Evolutionary conservation across 148 eudicot genomes (phyloP).

Genomic region (Fagopyrum esculentum): DNA sequence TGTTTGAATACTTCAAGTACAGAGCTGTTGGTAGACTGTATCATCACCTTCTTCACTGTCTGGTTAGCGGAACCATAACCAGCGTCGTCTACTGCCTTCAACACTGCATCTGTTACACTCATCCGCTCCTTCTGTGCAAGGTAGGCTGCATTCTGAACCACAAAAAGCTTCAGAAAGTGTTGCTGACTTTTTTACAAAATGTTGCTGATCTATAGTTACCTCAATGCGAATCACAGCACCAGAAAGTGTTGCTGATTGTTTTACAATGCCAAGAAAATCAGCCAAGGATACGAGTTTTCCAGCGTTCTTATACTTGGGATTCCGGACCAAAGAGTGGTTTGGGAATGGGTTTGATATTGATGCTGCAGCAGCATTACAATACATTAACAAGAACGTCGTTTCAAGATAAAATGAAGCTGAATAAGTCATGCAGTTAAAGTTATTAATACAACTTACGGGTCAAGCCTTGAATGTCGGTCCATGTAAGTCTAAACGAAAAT

Average conservation of each 20-base stretch:
- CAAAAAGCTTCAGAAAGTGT: slow-evolving; percentile 48
- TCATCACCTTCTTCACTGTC: slow-evolving; percentile 49
- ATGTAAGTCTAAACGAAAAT: slow-evolving; percentile 60
- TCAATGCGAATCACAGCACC: slow-evolving; percentile 69
- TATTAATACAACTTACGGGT: slow-evolving; percentile 44
- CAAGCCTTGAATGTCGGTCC: slow-evolving; percentile 60
- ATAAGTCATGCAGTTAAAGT: neutral
- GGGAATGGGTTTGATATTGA: slow-evolving; percentile 41
- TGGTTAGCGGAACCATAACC: slow-evolving; percentile 24
- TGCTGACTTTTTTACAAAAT: slow-evolving; percentile 39
- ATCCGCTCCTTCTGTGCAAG: slow-evolving; percentile 60
- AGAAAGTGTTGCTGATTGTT: slow-evolving; percentile 54
- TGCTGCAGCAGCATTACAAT: slow-evolving; percentile 39
- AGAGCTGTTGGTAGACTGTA: slow-evolving; percentile 59
- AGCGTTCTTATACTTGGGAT: slow-evolving; percentile 32
- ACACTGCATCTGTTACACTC: slow-evolving; percentile 55
- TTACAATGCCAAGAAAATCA: slow-evolving; percentile 37
- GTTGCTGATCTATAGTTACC: slow-evolving; percentile 24
- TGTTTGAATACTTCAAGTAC: slow-evolving; percentile 57
- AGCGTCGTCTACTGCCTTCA: slow-evolving; percentile 37
- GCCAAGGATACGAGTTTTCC: slow-evolving; percentile 40
- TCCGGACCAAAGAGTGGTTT: slow-evolving; percentile 36
- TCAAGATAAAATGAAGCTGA: neutral
- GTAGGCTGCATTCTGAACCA: slow-evolving; percentile 69
- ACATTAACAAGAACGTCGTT: neutral